These are phyloP conservation scores for Suillus ampliporus DNA, from an alignment of 768 basidiomycete genomes.

Conservation along the genomic window DNA sequence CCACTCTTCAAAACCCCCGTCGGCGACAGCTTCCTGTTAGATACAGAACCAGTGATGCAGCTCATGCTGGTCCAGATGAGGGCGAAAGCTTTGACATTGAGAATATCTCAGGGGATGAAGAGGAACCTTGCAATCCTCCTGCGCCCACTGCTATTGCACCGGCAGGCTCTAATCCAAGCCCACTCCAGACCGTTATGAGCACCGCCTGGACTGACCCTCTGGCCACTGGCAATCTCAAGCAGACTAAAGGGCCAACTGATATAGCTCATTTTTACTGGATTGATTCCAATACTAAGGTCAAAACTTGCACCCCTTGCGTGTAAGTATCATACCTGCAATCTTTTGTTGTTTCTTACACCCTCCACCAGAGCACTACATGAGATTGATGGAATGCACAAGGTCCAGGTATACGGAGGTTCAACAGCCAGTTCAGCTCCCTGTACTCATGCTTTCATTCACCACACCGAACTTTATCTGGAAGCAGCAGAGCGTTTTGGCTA, in stretches of 20 bases:
- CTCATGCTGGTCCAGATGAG: too few species aligned
- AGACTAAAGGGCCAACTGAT: not conserved
- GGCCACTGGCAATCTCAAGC: not conserved
- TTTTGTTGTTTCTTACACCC: not conserved
- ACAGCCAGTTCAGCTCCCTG: not conserved
- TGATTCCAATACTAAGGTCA: not conserved
- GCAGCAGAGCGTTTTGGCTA: not conserved
- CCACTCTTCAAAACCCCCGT: too few species aligned
- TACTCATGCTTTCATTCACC: not conserved
- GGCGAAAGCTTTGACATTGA: too few species aligned
- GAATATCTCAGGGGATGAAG: too few species aligned
- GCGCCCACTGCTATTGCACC: too few species aligned
- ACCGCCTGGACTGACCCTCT: not conserved
- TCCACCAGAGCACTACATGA: not conserved
- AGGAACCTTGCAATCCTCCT: too few species aligned
- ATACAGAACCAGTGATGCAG: too few species aligned
- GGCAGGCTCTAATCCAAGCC: too few species aligned
- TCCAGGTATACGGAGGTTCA: not conserved
- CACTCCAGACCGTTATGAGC: too few species aligned
- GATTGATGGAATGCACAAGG: not conserved
- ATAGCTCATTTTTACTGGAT: not conserved
- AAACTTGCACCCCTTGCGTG: not conserved
- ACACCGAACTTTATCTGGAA: not conserved
- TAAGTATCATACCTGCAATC: not conserved
- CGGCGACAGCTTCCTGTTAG: too few species aligned